Evolutionary conservation across 257 asterid species (phyloP).

Genomic region (Gentiana straminea): DNA sequence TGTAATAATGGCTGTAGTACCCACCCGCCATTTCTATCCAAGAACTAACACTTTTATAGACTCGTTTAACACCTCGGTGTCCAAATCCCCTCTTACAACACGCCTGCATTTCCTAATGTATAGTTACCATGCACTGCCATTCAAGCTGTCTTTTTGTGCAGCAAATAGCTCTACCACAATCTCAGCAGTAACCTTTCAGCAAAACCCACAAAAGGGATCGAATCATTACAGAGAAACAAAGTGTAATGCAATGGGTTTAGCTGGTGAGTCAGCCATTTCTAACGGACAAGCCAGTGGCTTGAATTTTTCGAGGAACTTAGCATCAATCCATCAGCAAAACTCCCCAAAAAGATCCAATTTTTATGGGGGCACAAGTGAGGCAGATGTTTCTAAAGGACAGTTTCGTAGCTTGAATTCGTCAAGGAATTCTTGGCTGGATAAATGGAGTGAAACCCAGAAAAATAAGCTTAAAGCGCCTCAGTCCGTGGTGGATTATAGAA

Average conservation of each 20-base stretch:
- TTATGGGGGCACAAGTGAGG: constrained; percentile 16
- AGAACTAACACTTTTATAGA: constrained; percentile 31
- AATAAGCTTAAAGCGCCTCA: constrained; percentile 33
- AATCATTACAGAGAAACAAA: constrained; percentile 25
- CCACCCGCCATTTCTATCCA: constrained; percentile 44
- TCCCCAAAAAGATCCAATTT: constrained; percentile 29
- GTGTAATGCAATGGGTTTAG: constrained; percentile 15
- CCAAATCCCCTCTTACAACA: constrained; percentile 30
- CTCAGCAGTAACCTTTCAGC: constrained; percentile 20
- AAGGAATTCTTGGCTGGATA: constrained; percentile 60
- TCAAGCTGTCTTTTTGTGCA: constrained; percentile 26
- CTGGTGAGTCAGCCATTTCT: constrained; percentile 10
- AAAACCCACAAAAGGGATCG: constrained; percentile 28
- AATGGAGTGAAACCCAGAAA: constrained; percentile 44
- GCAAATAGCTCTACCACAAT: constrained; percentile 8
- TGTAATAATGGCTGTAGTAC: constrained; percentile 44
- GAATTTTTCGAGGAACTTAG: constrained; percentile 23
- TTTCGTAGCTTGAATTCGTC: constrained; percentile 18
- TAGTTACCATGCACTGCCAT: constrained; percentile 26
- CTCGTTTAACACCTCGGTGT: constrained; percentile 47
- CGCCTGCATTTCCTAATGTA: constrained; percentile 38
- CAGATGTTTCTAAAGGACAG: constrained; percentile 11
- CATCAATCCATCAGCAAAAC: constrained; percentile 19
- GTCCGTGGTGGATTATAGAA: constrained; percentile 40
- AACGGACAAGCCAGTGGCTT: constrained; percentile 14